Evolutionary conservation across 768 basidiomycete genomes (phyloP), one percentile per base, ranked within the genome.

Genomic region (Gelatoporia subvermispora): DNA sequence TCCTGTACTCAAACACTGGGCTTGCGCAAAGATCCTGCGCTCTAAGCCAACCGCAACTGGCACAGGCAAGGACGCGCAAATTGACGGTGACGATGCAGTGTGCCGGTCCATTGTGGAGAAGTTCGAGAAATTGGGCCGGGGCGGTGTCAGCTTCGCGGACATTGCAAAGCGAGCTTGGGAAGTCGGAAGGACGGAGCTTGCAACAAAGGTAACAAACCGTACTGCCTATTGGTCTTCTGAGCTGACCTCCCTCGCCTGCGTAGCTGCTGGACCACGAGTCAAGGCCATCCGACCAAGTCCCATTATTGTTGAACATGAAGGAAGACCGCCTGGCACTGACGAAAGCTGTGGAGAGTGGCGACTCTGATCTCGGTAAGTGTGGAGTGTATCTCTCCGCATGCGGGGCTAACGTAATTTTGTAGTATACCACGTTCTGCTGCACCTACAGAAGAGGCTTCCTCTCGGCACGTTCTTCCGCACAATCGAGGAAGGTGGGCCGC

Each of bases 131-230:
- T 73, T 94, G 35, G 90, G 90, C 16, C 80, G 84, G 16, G 76
- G 74, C 1, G 80, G 81, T 8, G 91, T 96, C 16, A 92, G 88
- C 60, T 97, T 93, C 64, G 93, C 94, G 8, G 95, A 96, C 51
- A 93, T 98, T 55, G 93, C 96, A 3, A 84, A 83, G 65, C 82
- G 84, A 40, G 94, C 95, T 24, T 98, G 94, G 93, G 85, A 90
- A 61, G 81, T 84, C 15, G 93, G 94, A 1, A 67, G 92, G 48
- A 75, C 77, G 2, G 78, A 81, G 38, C 68, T 97, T 43, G 93
- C 93, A 0, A 92, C 91, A 2, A 88, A 88, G 79, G 93, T 91
- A 20, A 35, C 35, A 23, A 38, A 13, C 18, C 8, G 7, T 13
- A 31, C 28, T n/a, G 28, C 5, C 28, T 7, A 13, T 31, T 31